Base-by-base conservation (phyloP, 2,329 filamentous ascomycete species). In the Ophiocordyceps unilateralis region DNA sequence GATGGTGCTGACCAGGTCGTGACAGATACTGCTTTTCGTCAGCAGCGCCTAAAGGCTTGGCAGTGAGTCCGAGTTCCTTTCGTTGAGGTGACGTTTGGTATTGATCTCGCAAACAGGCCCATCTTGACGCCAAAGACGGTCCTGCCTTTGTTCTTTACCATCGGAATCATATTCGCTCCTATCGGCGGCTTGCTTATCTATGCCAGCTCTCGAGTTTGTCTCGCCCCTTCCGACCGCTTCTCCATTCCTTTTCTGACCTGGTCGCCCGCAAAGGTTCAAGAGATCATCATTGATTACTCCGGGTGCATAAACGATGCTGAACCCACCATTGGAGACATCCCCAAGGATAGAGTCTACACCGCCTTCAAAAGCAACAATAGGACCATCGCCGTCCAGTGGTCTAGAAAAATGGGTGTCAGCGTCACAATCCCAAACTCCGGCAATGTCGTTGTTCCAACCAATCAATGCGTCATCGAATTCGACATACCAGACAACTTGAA, bases 31-130 rank as follows among this genome's bases (percentile, higher is more conserved):
- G 91, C 91, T 11, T 98, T 96, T 60, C 77, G 91, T 54, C 91
- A 98, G 61, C 91, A 98, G 65, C 80, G 91, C 58, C 67, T 98
- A 62, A 95, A 96, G 67, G 91, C 91, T 68, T 98, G 91, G 91
- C 91, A 98, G 82, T 93, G 70, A 64, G 86, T 75, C 37, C 39
- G 21, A 6, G 5, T 26, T 39, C 21, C 21, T 22, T 36, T 19
- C n/a, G 10, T 10, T 5, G 22, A 17, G 15, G 10, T 10, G 23
- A 17, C 19, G 5, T 4, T 8, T 14, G 38, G 30, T 37, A 12
- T 26, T 41, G 23, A 19, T 10, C 19, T n/a, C 15, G 32, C 15
- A 11, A 36, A 10, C 56, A 91, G 85, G 66, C 89, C 89, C 32
- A 95, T 96, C 57, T 70, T 95, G 42, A 96, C 89, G 4, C 89